phyloP scores from a whole-genome alignment of 768 basidiomycete species.

The Ephemerocybe angulata region DNA sequence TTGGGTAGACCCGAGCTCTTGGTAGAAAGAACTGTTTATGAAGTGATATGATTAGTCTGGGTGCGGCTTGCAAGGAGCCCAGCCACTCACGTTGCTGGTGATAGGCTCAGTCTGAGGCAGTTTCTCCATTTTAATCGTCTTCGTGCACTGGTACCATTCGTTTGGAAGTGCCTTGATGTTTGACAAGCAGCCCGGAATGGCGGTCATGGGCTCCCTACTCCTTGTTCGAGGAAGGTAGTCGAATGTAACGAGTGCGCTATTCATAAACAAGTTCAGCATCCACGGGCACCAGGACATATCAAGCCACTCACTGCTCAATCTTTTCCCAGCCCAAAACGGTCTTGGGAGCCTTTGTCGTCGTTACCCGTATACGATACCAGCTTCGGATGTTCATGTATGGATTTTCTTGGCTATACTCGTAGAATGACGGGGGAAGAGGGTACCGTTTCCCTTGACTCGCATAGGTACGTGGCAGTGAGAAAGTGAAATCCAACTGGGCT shows the following conservation, averaged over 20 bases:
- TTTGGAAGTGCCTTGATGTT: slow-evolving; percentile 60
- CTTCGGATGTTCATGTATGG: slow-evolving; percentile 1
- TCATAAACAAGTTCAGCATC: not conserved
- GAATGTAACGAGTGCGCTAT: slow-evolving; percentile 40
- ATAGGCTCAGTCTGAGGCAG: slow-evolving; percentile 37
- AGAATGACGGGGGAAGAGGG: slow-evolving; percentile 10
- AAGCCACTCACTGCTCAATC: slow-evolving; percentile 41
- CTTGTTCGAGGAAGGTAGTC: slow-evolving; percentile 51
- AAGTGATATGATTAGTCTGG: not conserved
- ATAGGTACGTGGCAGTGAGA: slow-evolving; percentile 4
- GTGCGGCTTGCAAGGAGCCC: slow-evolving; percentile 1
- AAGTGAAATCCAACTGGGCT: slow-evolving; percentile 1
- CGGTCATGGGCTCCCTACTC: slow-evolving; percentile 49
- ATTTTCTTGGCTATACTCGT: not conserved
- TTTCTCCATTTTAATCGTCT: slow-evolving; percentile 34
- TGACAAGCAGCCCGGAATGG: slow-evolving; percentile 46
- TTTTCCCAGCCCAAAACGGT: slow-evolving; percentile 41
- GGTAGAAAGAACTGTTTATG: slow-evolving; percentile 55
- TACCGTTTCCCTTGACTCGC: not conserved
- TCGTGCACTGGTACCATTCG: slow-evolving; percentile 56
- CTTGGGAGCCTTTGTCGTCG: slow-evolving; percentile 36
- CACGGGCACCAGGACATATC: no score
- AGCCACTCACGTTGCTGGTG: slow-evolving; percentile 48
- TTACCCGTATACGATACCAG: slow-evolving; percentile 21
- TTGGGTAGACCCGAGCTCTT: slow-evolving; percentile 47